These are phyloP conservation scores for Capsicum rhomboideum DNA, from an alignment of 257 asterid species.

Conservation along the genomic window DNA sequence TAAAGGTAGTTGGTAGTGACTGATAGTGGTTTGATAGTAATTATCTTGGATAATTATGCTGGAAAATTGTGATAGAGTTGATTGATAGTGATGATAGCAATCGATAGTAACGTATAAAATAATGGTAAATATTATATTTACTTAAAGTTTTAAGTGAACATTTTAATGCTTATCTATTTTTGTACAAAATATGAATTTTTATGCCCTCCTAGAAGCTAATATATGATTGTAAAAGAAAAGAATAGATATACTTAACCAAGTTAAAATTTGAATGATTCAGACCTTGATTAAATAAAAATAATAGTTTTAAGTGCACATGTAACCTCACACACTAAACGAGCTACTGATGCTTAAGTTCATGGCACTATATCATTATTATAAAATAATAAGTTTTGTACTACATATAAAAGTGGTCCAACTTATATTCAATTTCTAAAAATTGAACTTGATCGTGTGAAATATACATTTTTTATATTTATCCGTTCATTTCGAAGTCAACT, in stretches of 20 bases:
- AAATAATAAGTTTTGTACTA: neutral
- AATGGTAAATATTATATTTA: neutral
- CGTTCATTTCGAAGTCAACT: neutral
- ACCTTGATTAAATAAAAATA: neutral
- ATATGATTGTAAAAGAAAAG: neutral
- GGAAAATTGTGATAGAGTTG: too few relatives aligned
- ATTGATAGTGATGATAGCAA: too few relatives aligned
- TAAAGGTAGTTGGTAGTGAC: too few relatives aligned
- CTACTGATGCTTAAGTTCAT: neutral
- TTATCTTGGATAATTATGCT: too few relatives aligned
- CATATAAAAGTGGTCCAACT: neutral
- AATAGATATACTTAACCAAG: neutral
- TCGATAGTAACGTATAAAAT: too few relatives aligned
- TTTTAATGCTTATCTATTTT: neutral
- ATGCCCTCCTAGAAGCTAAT: neutral
- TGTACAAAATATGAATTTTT: neutral
- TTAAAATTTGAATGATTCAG: neutral
- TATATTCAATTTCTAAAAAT: neutral
- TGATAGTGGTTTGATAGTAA: too few relatives aligned
- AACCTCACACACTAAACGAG: neutral
- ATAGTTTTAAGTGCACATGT: neutral
- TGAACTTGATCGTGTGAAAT: neutral
- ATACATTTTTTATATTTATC: neutral
- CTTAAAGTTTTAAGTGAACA: neutral
- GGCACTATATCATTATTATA: neutral